Base-by-base conservation (phyloP, 2,329 filamentous ascomycete genomes). In the Lecanicillium sp. region DNA sequence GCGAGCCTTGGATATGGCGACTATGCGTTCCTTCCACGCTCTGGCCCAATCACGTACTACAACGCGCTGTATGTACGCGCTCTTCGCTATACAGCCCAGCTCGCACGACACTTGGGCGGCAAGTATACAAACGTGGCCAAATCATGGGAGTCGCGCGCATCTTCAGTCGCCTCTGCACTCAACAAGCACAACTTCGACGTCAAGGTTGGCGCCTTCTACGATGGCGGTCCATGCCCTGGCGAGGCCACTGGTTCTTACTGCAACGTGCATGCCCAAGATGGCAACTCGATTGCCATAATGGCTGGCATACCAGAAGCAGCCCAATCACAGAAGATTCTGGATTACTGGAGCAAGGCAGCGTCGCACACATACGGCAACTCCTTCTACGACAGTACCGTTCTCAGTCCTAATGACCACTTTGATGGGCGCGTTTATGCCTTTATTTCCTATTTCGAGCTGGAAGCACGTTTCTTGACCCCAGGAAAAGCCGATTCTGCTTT, bases 391-490 rank as follows among this genome's bases (percentile, higher is more conserved):
- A 66, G 62, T 28, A 63, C 58, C 31, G 48, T 56, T 4, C 49
- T 71, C 0, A 37, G 35, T 10, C 43, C 43, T 2, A 49, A 46
- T 1, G 44, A 44, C 0, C 62, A 58, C 1, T 71, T 63, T 46
- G 60, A 60, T 3, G 50, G 65, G 36, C 60, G 68, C 11, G 69
- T 73, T 4, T 74, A 74, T 39, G 59, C 71, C 3, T 72, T 74
- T 44, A 62, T 68, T 14, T 72, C 69, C 2, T 74, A 69, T 49
- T 73, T 74, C 45, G 71, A 74, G 53, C 57, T 69, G 14, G 58
- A 62, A n/a, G 70, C 69, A 11, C 64, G 69, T 9, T 71, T 74
- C 46, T 49, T 53, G 17, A 51, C 37, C 9, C 22, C 38, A 5
- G 60, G 57, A 0, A 40, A 54, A 4, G 52, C 52, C 1, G 47